Evolutionary conservation across 371 early-diverging fungal species (phyloP).

Genomic region (Syncephalastrum contaminatum): DNA sequence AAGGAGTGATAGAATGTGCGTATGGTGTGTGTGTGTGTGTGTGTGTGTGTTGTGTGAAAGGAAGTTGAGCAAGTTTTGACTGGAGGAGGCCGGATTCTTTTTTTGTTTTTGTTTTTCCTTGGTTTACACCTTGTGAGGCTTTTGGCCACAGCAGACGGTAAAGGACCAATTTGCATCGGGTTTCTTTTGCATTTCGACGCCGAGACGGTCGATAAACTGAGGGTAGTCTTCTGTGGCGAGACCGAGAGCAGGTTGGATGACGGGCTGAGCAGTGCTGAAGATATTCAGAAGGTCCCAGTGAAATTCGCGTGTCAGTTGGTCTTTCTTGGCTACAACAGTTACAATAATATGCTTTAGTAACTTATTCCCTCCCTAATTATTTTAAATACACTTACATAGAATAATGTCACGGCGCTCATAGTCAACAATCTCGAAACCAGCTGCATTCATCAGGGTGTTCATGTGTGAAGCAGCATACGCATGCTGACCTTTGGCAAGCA

Average conservation of each 20-base stretch:
- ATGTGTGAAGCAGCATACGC: conserved; percentile 33
- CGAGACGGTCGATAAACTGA: conserved; percentile 13
- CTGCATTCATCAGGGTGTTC: conserved; percentile 21
- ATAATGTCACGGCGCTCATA: conserved; percentile 21
- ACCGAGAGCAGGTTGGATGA: conserved; percentile 9
- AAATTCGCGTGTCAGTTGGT: conserved; percentile 2
- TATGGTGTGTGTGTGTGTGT: background rate
- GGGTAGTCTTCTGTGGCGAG: conserved; percentile 15
- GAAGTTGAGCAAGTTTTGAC: too few species aligned
- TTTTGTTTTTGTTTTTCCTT: background rate
- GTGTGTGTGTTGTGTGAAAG: background rate
- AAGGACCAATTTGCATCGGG: conserved; percentile 17
- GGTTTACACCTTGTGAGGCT: background rate
- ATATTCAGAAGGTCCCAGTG: conserved; percentile 1
- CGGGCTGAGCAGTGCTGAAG: background rate
- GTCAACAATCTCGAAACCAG: conserved; percentile 30
- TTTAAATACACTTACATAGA: conserved; percentile 6
- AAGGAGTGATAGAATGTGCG: too few species aligned
- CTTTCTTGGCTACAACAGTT: background rate
- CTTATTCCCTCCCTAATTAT: background rate
- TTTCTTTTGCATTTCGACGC: conserved; percentile 8
- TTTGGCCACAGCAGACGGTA: conserved; percentile 14
- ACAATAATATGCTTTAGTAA: background rate
- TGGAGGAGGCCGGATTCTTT: too few species aligned
- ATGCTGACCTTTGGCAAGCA: conserved; percentile 8